Evolutionary conservation across 106 monocot genomes (phyloP), one percentile per base, ranked within the genome.

Genomic region (Dendrobium officinale): DNA sequence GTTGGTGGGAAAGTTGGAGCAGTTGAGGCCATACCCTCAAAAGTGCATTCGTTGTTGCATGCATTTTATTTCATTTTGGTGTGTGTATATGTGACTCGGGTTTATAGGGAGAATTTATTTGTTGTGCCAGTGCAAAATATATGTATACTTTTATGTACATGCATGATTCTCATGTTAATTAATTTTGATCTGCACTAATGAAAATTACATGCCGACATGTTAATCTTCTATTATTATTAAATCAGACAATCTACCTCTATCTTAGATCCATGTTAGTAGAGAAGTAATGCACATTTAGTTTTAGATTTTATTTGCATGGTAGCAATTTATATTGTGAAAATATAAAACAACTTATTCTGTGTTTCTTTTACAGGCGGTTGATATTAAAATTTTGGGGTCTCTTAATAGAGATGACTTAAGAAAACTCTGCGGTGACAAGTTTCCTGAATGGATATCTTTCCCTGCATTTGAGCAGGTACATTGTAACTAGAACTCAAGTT

Each of bases 401-500:
- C 91, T 99, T 68, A 80, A n/a, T 40, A 93, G 99, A 84, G 99
- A 99, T 75, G 99, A 99, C 72, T 73, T 99, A 80, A 93, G 86
- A 82, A 95, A 95, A 89, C 85, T 99, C 20, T 99, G 99, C 79
- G 99, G 95, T 67, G 95, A 99, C 72, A 99, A 88, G 77, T 95
- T 86, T 54, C 99, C 99, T 67, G 92, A 93, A 80, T 99, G 99
- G 99, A 80, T 99, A 77, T 99, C 99, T 67, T 99, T 99, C 80
- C 99, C 99, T 77, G 82, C 77, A 59, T 99, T 75, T 83, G 99
- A 99, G 87, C 99, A 99, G 95, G 99, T 99, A 27, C 42, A 40
- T 17, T 64, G 40, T 44, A 54, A 75, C 49, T 20, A 43, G 20
- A 74, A 42, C 74, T 74, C 43, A 44, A 74, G n/a, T 74, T 74